phyloP scores from a whole-genome alignment of 1,284 basidiomycete species.

The Boletus sp. region DNA sequence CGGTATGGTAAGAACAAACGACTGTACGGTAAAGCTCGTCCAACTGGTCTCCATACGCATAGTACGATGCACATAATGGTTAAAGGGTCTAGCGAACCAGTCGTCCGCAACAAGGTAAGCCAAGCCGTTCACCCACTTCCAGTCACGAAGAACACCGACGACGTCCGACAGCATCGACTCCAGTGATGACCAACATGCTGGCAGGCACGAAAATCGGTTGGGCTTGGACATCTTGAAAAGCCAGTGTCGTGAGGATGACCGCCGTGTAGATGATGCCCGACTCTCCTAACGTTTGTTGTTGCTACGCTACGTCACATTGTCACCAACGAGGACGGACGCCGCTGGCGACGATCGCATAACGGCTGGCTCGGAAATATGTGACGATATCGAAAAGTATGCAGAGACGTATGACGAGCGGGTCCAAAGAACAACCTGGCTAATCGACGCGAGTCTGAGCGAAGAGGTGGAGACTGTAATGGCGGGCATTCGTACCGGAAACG shows the following conservation, averaged over 20 bases:
- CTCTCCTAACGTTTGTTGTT: constrained; percentile 65
- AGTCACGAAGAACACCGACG: constrained; percentile 78
- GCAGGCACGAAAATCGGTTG: constrained; percentile 82
- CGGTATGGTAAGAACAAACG: background rate
- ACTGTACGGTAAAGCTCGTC: constrained; percentile 33
- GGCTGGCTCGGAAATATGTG: constrained; percentile 44
- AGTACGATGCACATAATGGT: constrained; percentile 84
- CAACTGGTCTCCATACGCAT: constrained; percentile 56
- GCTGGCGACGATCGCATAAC: constrained; percentile 49
- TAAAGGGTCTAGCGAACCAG: constrained; percentile 50
- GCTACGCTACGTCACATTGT: constrained; percentile 37
- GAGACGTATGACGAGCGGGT: constrained; percentile 72
- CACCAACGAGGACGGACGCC: constrained; percentile 43
- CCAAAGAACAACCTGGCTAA: constrained; percentile 72
- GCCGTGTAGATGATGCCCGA: constrained; percentile 87
- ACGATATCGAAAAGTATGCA: constrained; percentile 66
- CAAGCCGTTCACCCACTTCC: constrained; percentile 61
- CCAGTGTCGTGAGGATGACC: constrained; percentile 77
- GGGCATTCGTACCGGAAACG: constrained; percentile 53
- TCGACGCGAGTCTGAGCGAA: background rate
- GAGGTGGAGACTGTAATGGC: background rate
- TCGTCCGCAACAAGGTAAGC: background rate
- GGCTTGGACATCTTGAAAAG: constrained; percentile 79
- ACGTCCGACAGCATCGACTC: constrained; percentile 79
- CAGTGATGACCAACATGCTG: constrained; percentile 77